A percentile compares a stretch with the other conserved stretches of the same genome.
Evolutionary conservation across 805 yeast genomes (phyloP).

Genomic region (Yamadazyma kitorensis): DNA sequence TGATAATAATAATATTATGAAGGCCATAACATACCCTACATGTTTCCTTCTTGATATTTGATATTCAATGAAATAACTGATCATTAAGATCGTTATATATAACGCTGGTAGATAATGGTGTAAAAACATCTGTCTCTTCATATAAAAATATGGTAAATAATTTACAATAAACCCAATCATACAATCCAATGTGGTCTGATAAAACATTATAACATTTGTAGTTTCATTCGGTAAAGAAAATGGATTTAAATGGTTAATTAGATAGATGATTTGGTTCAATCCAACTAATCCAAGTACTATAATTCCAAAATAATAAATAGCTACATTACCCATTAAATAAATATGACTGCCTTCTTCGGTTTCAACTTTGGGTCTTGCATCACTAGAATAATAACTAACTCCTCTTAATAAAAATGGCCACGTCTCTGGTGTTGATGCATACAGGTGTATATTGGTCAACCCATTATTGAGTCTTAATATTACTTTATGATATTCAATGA

Average conservation of each 20-base stretch:
- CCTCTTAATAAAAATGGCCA: conserved; percentile 67
- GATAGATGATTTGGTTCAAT: conserved; percentile 17
- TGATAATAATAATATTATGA: conserved; percentile 15
- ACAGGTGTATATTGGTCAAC: conserved; percentile 46
- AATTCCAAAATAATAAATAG: conserved; percentile 50
- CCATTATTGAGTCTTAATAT: conserved; percentile 52
- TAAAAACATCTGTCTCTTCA: conserved; percentile 37
- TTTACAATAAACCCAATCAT: conserved; percentile 59
- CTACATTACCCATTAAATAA: conserved; percentile 64
- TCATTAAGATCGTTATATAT: conserved; percentile 45
- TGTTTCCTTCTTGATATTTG: conserved; percentile 24
- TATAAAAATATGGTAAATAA: conserved; percentile 51
- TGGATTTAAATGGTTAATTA: conserved; percentile 29
- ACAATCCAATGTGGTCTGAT: conserved; percentile 30
- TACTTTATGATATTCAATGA: conserved; percentile 53
- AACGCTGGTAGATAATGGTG: conserved; percentile 51
- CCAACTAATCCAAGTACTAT: conserved; percentile 27
- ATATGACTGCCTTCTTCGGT: conserved; percentile 30
- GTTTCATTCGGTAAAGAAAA: conserved; percentile 19
- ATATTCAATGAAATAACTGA: conserved; percentile 45
- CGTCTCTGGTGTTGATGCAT: conserved; percentile 52
- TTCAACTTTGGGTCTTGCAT: conserved; percentile 17
- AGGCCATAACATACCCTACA: conserved; percentile 25
- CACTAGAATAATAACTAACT: conserved; percentile 52
- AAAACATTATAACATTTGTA: conserved; percentile 13